phyloP scores from a whole-genome alignment of 2,329 filamentous ascomycete genomes.

The Phyllosticta citriasiana region DNA sequence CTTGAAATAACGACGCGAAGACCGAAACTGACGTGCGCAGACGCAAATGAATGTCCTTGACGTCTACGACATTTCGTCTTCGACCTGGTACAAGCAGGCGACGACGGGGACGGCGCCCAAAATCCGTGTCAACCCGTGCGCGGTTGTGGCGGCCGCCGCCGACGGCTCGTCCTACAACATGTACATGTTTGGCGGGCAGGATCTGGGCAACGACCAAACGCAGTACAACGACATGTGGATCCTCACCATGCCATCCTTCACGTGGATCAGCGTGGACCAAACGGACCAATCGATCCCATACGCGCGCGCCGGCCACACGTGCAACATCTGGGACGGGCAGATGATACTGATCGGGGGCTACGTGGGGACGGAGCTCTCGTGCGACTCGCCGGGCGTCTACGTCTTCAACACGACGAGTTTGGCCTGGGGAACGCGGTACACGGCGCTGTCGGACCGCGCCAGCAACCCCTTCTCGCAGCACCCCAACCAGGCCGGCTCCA shows the following conservation, averaged over 20 bases:
- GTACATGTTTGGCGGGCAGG: constrained; percentile 70
- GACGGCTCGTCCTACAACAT: constrained; percentile 68
- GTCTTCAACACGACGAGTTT: constrained; percentile 66
- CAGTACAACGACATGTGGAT: constrained; percentile 71
- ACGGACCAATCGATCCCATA: constrained; percentile 38
- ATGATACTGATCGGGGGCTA: constrained; percentile 72
- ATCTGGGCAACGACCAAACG: constrained; percentile 45
- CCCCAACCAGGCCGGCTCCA: constrained; percentile 36
- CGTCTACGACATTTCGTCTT: constrained; percentile 65
- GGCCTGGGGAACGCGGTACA: constrained; percentile 61
- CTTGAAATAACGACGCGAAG: neutral
- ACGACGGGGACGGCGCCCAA: constrained; percentile 51
- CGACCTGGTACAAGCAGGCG: constrained; percentile 64
- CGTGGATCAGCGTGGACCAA: constrained; percentile 60
- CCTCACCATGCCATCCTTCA: constrained; percentile 69
- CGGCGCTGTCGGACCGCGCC: constrained; percentile 47
- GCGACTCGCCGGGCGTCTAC: constrained; percentile 61
- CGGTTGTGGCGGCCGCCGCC: constrained; percentile 61
- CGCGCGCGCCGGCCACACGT: constrained; percentile 63
- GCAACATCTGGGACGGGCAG: constrained; percentile 68
- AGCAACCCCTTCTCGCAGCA: constrained; percentile 41
- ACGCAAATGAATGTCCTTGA: constrained; percentile 63
- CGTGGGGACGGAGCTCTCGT: constrained; percentile 48
- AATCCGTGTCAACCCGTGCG: constrained; percentile 56
- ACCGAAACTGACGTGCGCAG: constrained; percentile 20